Evolutionary conservation across 2,329 filamentous ascomycete genomes (phyloP), one percentile per base, ranked within the genome.

Genomic region (Parafenestella ontariensis): DNA sequence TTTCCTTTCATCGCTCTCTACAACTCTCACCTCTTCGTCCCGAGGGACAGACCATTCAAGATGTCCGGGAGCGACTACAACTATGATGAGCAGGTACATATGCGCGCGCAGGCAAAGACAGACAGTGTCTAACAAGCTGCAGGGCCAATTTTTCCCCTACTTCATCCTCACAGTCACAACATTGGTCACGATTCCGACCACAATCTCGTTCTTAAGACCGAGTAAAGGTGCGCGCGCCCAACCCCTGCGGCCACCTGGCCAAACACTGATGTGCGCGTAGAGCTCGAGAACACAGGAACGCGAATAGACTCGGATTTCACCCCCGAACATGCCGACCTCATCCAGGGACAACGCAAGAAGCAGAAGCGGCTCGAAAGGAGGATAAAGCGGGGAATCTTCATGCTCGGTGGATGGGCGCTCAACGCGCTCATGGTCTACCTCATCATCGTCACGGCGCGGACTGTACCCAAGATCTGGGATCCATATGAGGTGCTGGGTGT

Each of bases 101-200:
- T 42, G 34, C 18, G 43, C 48, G 31, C 50, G 33, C 50, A 37
- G 29, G 17, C 8, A 17, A 37, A 13, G 20, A 17, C 21, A 46
- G 15, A 43, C 1, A 31, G 17, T 34, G 11, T 39, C 64, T 69
- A 63, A 73, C 57, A 47, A 11, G 6, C 2, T 15, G 15, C 56
- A 95, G 86, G 93, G 92, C 69, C 91, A 97, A 85, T 97, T 97
- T 83, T 99, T 97, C 83, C 95, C 96, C 66, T 96, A 96, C 85
- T 99, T 99, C 83, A 89, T 98, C 79, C 88, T 97, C 74, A 97
- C 93, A 39, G 84, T 98, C 71, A 87, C 89, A 59, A 88, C 89
- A 71, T 87, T 99, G 65, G 85, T 97, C 78, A 97, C 95, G 29
- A 80, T 96, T 54, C 93, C 94, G 58, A 84, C 96, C 71, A 96